phyloP scores from a whole-genome alignment of 2,329 filamentous ascomycete species.

The Thielaviopsis populi region DNA sequence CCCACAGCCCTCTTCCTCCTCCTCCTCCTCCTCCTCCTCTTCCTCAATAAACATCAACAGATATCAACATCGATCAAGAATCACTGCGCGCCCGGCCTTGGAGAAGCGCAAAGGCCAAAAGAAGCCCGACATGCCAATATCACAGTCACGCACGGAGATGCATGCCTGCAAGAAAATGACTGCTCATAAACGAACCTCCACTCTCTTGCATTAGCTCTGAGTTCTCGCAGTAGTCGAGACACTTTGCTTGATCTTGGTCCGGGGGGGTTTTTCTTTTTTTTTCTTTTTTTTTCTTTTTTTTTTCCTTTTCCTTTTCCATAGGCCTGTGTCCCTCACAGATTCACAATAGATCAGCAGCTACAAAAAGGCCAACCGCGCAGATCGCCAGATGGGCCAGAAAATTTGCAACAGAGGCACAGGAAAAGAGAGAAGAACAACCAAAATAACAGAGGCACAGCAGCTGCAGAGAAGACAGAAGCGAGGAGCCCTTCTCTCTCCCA shows the following conservation, averaged over 20 bases:
- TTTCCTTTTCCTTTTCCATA: background rate
- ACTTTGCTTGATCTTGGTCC: background rate
- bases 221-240: conserved; percentile 1
- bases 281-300: background rate
- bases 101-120: no score
- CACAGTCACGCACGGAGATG: no score
- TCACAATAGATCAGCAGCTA: background rate
- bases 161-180: background rate
- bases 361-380: background rate
- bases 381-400: background rate
- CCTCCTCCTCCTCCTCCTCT: no score
- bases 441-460: background rate
- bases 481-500: no score
- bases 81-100: no score
- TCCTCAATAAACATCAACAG: no score
- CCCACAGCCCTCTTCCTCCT: no score
- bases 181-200: background rate
- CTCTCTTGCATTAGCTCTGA: background rate
- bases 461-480: background rate
- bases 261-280: background rate
- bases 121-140: no score
- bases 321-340: background rate
- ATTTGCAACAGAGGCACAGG: background rate
- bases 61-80: no score
- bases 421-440: background rate